Evolutionary conservation across 2,329 filamentous ascomycete genomes (phyloP), one percentile per base, ranked within the genome.

Genomic region (Xylaria digitata): DNA sequence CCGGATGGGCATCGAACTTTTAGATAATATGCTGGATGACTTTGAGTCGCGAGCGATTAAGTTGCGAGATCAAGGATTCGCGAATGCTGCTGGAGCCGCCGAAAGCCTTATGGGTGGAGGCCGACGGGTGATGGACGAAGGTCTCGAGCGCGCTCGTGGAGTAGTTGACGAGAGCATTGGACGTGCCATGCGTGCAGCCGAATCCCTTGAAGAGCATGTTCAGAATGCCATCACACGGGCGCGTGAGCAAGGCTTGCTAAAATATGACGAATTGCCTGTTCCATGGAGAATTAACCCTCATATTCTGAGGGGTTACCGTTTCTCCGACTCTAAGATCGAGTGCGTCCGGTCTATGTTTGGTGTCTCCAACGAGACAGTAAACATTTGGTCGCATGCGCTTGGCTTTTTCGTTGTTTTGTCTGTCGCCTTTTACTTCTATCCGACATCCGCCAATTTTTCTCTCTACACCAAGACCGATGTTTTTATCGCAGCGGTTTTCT

Each of bases 241-340:
- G 32, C 87, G 91, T 72, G 90, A 96, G 76, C 87, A 93, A 56
- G 93, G 94, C 54, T 85, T 97, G 15, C 91, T 99, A 72, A 86
- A 87, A 68, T 99, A 98, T 81, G 89, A 97, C 53, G 94, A 97
- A 75, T 85, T 99, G 5, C 96, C 96, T 1, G 84, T 91, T 43
- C 96, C 96, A 0, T 99, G 96, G 96, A 88, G 92, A 67, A 91
- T 97, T 75, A 99, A 99, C 80, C 94, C 94, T 1, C 93, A 99
- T 80, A 98, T 99, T 77, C 84, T 90, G 58, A 89, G 88, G 61
- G 96, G 96, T 19, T 99, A 99, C 78, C 94, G 96, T 58, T 99
- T 99, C 83, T 92, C 89, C 68, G 93, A 97, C 75, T 94, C 92
- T 66, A 97, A 97, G 79, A 83, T 95, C 63, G 95, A 95, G 73